Conservation (phyloP, 1,284 basidiomycete genomes). For the Cutaneotrichosporon sp. region DNA sequence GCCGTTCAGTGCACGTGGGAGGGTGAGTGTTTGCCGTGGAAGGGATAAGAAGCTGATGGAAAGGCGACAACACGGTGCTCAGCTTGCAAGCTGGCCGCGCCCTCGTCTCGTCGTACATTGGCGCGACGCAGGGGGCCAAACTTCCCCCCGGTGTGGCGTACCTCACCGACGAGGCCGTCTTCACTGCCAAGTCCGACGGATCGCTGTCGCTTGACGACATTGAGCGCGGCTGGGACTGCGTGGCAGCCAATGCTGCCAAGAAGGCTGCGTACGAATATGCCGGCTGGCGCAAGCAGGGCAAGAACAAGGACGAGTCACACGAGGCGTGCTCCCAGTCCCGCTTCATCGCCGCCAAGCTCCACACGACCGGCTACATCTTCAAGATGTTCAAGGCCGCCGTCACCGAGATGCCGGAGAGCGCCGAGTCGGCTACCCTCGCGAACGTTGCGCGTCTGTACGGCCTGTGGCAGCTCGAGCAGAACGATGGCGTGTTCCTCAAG, state of each 20-base stretch:
- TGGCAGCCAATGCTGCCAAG: slow-evolving; percentile 55
- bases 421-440: slow-evolving; percentile 42
- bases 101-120: slow-evolving; percentile 52
- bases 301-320: slow-evolving; percentile 53
- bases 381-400: slow-evolving; percentile 46
- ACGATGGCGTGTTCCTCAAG: slow-evolving; percentile 55
- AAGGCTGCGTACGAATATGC: slow-evolving; percentile 54
- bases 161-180: slow-evolving; percentile 48
- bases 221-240: slow-evolving; percentile 52
- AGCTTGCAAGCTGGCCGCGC: slow-evolving; percentile 55
- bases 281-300: slow-evolving; percentile 48
- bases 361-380: slow-evolving; percentile 45
- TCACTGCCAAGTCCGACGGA: slow-evolving; percentile 50
- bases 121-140: slow-evolving; percentile 51
- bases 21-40: neutral
- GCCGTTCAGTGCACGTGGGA: slow-evolving; percentile 57
- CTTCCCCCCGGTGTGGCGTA: slow-evolving; percentile 52
- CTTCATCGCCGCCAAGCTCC: slow-evolving; percentile 55
- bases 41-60: too few species aligned
- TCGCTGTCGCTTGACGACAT: slow-evolving; percentile 52
- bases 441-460: slow-evolving; percentile 50
- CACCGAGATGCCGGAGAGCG: slow-evolving; percentile 20
- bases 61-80: slow-evolving; percentile 55
- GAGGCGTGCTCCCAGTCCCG: slow-evolving; percentile 55
- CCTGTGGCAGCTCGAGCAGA: slow-evolving; percentile 57